Conservation (phyloP, 306 rosid genomes). For the Quercus rubra region DNA sequence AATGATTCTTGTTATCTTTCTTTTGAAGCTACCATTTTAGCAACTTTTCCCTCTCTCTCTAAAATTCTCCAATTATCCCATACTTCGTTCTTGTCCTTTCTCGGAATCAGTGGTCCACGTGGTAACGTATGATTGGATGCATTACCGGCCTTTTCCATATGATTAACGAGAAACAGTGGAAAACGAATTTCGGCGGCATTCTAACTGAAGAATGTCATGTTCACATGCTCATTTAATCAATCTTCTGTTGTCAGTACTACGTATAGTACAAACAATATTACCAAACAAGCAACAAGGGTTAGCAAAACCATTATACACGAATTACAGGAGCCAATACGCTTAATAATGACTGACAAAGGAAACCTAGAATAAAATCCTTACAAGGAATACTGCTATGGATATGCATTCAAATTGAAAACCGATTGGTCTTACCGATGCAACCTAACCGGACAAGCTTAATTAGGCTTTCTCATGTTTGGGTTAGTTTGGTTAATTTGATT, state of each 20-base stretch:
- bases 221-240: slow-evolving; percentile 34
- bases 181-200: slow-evolving; percentile 67
- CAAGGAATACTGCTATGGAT: no score
- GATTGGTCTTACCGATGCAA: no score
- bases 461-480: no score
- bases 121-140: slow-evolving; percentile 28
- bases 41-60: background rate
- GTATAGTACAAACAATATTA: background rate
- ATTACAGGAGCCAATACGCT: no score
- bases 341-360: no score
- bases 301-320: no score
- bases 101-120: slow-evolving; percentile 51
- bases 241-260: background rate
- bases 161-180: slow-evolving; percentile 32
- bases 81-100: slow-evolving; percentile 75
- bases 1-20: slow-evolving; percentile 53
- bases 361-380: no score
- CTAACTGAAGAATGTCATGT: slow-evolving; percentile 33
- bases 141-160: slow-evolving; percentile 9
- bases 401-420: no score
- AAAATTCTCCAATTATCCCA: slow-evolving; percentile 47
- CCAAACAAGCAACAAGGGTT: no score
- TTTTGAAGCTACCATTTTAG: slow-evolving; percentile 28
- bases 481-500: no score
- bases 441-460: no score